Evolutionary conservation across 495 filamentous ascomycete species (phyloP).

Genomic region (Neohortaea acidophila): DNA sequence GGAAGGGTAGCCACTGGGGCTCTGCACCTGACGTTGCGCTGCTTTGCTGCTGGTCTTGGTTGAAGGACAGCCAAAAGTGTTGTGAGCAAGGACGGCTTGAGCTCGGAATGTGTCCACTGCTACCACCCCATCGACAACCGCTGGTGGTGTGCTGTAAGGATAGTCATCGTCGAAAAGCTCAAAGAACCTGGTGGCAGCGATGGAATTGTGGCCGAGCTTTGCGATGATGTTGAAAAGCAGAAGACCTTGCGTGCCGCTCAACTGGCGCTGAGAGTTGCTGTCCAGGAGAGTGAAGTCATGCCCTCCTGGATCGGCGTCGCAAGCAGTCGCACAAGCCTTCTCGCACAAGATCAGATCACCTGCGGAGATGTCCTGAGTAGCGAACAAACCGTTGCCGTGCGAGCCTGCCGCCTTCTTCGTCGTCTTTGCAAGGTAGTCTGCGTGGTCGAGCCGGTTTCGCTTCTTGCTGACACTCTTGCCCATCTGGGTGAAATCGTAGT

Average conservation of each 20-base stretch:
- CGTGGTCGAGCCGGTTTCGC: not conserved
- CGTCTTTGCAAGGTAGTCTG: not conserved
- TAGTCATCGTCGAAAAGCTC: not conserved
- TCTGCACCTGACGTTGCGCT: not conserved
- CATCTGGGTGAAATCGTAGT: not conserved
- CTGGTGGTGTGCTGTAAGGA: conserved; percentile 3
- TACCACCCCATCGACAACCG: conserved; percentile 8
- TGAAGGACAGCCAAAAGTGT: conserved; percentile 4
- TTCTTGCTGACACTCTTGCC: not conserved
- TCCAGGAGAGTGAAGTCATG: not conserved
- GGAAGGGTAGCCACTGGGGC: no score
- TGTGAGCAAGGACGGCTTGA: conserved; percentile 8
- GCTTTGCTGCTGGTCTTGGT: not conserved
- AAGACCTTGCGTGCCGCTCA: not conserved
- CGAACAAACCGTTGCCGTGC: not conserved
- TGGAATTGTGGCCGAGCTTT: not conserved
- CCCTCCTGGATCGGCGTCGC: not conserved
- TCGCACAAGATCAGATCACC: not conserved
- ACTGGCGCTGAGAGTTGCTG: not conserved
- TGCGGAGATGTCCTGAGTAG: not conserved
- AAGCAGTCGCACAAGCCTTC: not conserved
- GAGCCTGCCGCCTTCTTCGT: not conserved
- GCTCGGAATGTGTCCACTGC: conserved; percentile 8
- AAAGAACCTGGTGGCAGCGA: not conserved
- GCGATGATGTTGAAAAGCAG: not conserved